Evolutionary conservation across 116 monocot species (phyloP), one percentile per base, ranked within the genome.

Genomic region (Posidonia oceanica): DNA sequence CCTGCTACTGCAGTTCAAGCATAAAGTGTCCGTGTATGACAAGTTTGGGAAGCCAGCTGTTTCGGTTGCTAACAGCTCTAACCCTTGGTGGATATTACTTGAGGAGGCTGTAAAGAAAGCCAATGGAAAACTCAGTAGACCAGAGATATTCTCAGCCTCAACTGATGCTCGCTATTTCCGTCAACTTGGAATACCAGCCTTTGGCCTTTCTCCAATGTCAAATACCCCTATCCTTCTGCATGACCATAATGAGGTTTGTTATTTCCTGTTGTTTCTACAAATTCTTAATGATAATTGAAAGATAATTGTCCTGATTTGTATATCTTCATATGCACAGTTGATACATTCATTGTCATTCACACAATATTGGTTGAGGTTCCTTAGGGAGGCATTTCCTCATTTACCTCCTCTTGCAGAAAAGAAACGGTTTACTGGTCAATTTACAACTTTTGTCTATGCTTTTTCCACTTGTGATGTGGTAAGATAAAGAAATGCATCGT

Each of bases 161-260:
- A 98, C 97, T 7, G 97, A 98, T 82, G 82, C 89, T 75, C 85
- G 85, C 11, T 87, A 71, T 72, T 92, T 92, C 67, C 79, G 97
- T 18, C 65, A 84, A 56, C 16, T 58, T 11, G 97, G 92, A 29
- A 48, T 98, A 70, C 90, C 97, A 44, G 97, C 97, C 57, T 87
- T 98, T 78, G 97, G 97, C 15, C 92, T 92, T 75, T 98, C 97
- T 54, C 97, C 97, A 3, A 98, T 98, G 85, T 78, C 87, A 67
- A 92, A 90, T 64, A 98, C 97, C 20, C 97, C 97, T 54, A 77
- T 87, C 55, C 71, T 92, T 42, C 87, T 98, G 39, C 97, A 98
- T 82, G 85, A 87, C 70, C 97, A 98, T 75, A 90, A 98, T 73
- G 97, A 98, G 97, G 97, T 98, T 37, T 21, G 69, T 71, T 12